Percentiles rank a stretch among this genome's conserved stretches.
These are phyloP conservation scores for Fusarium sacchari DNA, from an alignment of 2,329 filamentous ascomycete species.

Conservation along the genomic window DNA sequence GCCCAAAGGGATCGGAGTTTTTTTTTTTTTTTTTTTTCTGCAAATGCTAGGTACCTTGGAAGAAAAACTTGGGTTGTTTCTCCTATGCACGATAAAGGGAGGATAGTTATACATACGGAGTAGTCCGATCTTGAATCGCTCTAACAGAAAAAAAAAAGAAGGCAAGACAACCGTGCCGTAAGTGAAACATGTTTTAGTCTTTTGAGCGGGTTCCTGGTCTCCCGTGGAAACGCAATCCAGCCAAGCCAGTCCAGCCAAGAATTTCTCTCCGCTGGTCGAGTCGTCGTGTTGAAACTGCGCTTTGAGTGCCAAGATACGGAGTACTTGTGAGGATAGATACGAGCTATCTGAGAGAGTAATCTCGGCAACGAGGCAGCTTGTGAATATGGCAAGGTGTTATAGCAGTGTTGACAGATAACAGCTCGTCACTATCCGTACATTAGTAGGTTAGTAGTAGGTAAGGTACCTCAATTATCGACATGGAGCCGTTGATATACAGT, in stretches of 20 bases:
- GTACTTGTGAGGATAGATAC: neutral
- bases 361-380: slow-evolving; percentile 1
- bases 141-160: neutral
- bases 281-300: neutral
- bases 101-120: neutral
- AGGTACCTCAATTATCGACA: neutral
- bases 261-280: neutral
- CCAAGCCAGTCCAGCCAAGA: neutral
- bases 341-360: neutral
- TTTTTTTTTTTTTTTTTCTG: neutral
- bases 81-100: slow-evolving; percentile 8
- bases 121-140: slow-evolving; percentile 12
- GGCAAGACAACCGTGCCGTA: slow-evolving; percentile 15
- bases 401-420: neutral
- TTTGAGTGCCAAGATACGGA: slow-evolving; percentile 16
- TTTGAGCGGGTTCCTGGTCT: slow-evolving; percentile 5
- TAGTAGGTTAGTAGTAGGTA: too few relatives aligned
- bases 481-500: slow-evolving; percentile 16
- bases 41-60: neutral
- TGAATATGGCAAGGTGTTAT: neutral
- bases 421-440: neutral
- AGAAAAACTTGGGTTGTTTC: neutral
- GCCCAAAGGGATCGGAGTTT: neutral
- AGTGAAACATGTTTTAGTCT: slow-evolving; percentile 24
- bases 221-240: slow-evolving; percentile 29